phyloP scores from a whole-genome alignment of 306 rosid genomes.

The Ammopiptanthus mongolicus region DNA sequence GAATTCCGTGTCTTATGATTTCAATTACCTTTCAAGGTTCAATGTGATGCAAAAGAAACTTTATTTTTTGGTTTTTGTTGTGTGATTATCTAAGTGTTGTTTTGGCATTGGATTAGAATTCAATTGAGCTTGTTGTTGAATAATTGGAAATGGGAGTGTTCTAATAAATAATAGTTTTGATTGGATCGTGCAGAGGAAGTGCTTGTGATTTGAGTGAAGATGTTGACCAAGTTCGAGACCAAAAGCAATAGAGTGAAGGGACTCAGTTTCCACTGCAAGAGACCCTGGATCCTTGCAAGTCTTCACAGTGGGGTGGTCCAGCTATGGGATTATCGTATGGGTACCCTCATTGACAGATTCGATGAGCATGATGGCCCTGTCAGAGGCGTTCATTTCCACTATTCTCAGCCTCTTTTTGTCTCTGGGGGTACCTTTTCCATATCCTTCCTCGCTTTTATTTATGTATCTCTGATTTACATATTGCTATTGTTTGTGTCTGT shows the following conservation, averaged over 20 bases:
- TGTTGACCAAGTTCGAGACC: constrained; percentile 98
- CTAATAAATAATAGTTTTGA: constrained; percentile 25
- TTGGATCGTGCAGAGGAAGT: constrained; percentile 31
- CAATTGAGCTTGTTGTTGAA: background rate
- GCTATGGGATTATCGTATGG: constrained; percentile 99
- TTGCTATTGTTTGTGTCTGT: background rate
- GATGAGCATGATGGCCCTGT: constrained; percentile 99
- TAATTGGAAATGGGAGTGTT: constrained; percentile 6
- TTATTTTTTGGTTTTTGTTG: background rate
- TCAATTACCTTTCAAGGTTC: background rate
- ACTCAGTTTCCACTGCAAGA: constrained; percentile 85
- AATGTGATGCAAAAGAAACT: background rate
- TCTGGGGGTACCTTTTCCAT: constrained; percentile 75
- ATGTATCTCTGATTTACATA: background rate
- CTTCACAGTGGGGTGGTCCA: constrained; percentile 99
- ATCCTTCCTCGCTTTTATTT: background rate
- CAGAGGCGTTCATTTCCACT: constrained; percentile 94
- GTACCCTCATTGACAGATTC: constrained; percentile 85
- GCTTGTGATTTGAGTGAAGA: constrained; percentile 23
- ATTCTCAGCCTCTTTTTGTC: constrained; percentile 90
- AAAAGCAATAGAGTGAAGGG: constrained; percentile 99
- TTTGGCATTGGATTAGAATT: background rate
- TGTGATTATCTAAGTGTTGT: constrained; percentile 1
- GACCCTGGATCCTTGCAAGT: constrained; percentile 99
- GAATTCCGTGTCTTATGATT: background rate